phyloP scores from a whole-genome alignment of 805 yeast genomes.

The Candida maesae region DNA sequence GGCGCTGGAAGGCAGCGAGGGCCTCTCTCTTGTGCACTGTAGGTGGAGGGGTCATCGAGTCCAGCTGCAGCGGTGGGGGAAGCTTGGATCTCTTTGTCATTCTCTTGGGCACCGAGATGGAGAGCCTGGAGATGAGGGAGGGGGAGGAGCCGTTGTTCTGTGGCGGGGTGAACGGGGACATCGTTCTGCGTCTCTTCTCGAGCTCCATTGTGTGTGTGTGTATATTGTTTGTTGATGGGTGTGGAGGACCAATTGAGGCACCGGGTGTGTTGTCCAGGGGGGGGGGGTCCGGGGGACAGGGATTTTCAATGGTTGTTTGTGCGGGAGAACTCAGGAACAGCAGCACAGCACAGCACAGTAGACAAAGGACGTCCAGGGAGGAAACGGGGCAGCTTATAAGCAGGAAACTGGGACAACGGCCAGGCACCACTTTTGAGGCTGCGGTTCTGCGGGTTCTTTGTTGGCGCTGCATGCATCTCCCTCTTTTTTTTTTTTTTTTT shows the following conservation, averaged over 20 bases:
- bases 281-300: no score
- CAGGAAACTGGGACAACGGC: no score
- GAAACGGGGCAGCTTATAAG: no score
- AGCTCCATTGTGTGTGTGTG: conserved; percentile 4
- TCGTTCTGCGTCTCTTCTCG: conserved; percentile 7
- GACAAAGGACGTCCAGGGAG: no score
- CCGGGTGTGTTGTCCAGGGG: no score
- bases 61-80: conserved; percentile 22
- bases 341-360: no score
- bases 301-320: no score
- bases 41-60: conserved; percentile 23
- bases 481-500: no score
- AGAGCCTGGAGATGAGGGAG: conserved; percentile 5
- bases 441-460: no score
- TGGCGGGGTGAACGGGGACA: conserved; percentile 8
- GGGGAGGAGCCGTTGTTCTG: background rate
- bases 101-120: conserved; percentile 13
- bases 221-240: background rate
- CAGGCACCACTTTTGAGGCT: no score
- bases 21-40: conserved; percentile 9
- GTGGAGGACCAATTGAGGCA: background rate
- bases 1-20: background rate
- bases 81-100: conserved; percentile 21
- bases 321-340: no score
- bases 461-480: no score